Conservation (phyloP, 495 filamentous ascomycete genomes). For the Extremus antarcticus region DNA sequence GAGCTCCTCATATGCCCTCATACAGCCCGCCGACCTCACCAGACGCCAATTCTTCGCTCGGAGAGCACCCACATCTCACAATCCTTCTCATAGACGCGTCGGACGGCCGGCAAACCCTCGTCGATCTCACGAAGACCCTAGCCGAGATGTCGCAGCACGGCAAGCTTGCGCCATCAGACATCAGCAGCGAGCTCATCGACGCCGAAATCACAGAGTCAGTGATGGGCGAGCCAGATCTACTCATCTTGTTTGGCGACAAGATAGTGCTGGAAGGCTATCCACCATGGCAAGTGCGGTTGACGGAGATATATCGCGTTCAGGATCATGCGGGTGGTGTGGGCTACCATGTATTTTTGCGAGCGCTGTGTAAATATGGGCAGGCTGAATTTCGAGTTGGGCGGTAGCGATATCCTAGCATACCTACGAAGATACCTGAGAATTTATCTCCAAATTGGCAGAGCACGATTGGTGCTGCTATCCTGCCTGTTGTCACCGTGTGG, state of each 20-base stretch:
- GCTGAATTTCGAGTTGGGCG: conserved; percentile 40
- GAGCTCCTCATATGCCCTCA: conserved; percentile 61
- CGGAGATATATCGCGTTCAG: conserved; percentile 72
- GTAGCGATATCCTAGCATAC: neutral
- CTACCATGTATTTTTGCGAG: conserved; percentile 85
- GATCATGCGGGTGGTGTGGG: conserved; percentile 64
- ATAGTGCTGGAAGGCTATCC: conserved; percentile 84
- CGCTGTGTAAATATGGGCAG: conserved; percentile 69
- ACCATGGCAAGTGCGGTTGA: conserved; percentile 88
- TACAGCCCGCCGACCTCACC: conserved; percentile 33
- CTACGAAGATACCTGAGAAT: no score
- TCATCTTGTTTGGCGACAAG: conserved; percentile 72
- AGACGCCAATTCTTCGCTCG: neutral
- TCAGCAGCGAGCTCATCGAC: conserved; percentile 78
- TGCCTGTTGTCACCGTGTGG: no score
- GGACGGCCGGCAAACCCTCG: conserved; percentile 83
- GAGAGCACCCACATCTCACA: conserved; percentile 43
- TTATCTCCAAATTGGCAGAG: no score
- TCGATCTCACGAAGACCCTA: conserved; percentile 90
- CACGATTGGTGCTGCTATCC: no score
- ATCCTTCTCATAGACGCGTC: conserved; percentile 81
- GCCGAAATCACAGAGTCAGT: conserved; percentile 66
- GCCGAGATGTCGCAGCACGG: conserved; percentile 87
- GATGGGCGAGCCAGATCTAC: conserved; percentile 75
- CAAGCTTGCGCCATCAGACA: conserved; percentile 67